Percentiles rank a stretch among this genome's conserved stretches.
phyloP scores from a whole-genome alignment of 2,329 filamentous ascomycete species.

The Pseudogymnoascus sp. region DNA sequence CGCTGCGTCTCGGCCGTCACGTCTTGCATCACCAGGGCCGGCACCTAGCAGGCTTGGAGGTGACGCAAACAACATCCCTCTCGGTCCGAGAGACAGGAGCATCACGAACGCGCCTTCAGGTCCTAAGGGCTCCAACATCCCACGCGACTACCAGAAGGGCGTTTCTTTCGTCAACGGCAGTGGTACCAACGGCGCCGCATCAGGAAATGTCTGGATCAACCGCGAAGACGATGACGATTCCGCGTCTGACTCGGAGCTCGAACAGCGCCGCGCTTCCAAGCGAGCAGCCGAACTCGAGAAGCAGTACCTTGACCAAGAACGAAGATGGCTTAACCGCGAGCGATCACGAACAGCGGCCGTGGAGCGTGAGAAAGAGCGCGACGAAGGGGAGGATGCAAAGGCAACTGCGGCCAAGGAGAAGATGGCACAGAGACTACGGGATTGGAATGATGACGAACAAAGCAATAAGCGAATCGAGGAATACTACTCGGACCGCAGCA shows the following conservation, averaged over 20 bases:
- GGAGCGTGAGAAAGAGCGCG: slow-evolving; percentile 73
- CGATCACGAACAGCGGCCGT: slow-evolving; percentile 73
- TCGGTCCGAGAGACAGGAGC: slow-evolving; percentile 60
- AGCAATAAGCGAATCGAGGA: slow-evolving; percentile 59
- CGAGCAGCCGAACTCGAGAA: slow-evolving; percentile 70
- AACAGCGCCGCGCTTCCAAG: slow-evolving; percentile 61
- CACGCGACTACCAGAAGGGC: slow-evolving; percentile 66
- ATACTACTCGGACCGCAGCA: slow-evolving; percentile 80
- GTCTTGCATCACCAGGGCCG: slow-evolving; percentile 63
- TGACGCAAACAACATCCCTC: slow-evolving; percentile 64
- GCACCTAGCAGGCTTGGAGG: slow-evolving; percentile 45
- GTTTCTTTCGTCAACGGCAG: slow-evolving; percentile 77
- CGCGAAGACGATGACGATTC: slow-evolving; percentile 80
- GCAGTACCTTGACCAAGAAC: slow-evolving; percentile 73
- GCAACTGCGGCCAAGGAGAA: slow-evolving; percentile 54
- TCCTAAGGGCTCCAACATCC: slow-evolving; percentile 55
- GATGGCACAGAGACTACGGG: slow-evolving; percentile 60
- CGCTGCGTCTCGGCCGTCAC: slow-evolving; percentile 47
- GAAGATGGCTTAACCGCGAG: slow-evolving; percentile 86
- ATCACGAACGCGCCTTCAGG: slow-evolving; percentile 69
- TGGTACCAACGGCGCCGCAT: slow-evolving; percentile 48
- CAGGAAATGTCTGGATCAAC: slow-evolving; percentile 40
- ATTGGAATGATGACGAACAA: slow-evolving; percentile 91
- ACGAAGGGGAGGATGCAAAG: slow-evolving; percentile 63
- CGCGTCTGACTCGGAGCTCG: slow-evolving; percentile 78